A percentile compares a stretch with the other conserved stretches of the same genome.
These are phyloP conservation scores for Hippophae tibetana DNA, from an alignment of 306 rosid species.

Conservation along the genomic window DNA sequence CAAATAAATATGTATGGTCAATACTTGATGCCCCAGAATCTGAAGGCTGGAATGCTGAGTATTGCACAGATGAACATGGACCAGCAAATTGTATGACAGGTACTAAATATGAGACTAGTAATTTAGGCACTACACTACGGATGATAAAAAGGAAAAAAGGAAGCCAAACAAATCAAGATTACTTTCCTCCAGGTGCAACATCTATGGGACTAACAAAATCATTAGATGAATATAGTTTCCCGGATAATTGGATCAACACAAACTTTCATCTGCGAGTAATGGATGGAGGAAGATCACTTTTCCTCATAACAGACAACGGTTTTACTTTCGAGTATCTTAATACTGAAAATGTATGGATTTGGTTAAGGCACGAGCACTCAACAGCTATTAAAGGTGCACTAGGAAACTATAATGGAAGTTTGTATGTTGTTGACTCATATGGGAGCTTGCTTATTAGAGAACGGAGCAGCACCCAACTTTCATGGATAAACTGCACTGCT, in stretches of 20 bases:
- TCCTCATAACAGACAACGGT: constrained; percentile 60
- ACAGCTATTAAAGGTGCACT: constrained; percentile 58
- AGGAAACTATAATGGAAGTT: constrained; percentile 81
- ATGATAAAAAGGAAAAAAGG: constrained; percentile 52
- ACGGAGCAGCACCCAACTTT: constrained; percentile 47
- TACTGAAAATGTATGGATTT: constrained; percentile 66
- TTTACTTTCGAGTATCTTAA: constrained; percentile 63
- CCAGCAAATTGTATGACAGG: constrained; percentile 69
- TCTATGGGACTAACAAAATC: constrained; percentile 20
- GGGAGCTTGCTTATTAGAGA: constrained; percentile 81
- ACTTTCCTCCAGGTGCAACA: constrained; percentile 33
- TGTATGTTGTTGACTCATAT: constrained; percentile 53
- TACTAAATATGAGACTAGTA: constrained; percentile 53
- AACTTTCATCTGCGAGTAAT: constrained; percentile 64
- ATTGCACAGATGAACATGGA: constrained; percentile 75
- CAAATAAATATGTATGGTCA: constrained; percentile 62
- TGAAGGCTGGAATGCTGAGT: constrained; percentile 98
- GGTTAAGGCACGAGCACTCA: constrained; percentile 80
- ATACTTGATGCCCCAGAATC: constrained; percentile 70
- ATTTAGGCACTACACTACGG: constrained; percentile 37
- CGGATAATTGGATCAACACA: constrained; percentile 46
- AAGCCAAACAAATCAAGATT: constrained; percentile 46
- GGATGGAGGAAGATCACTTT: constrained; percentile 72
- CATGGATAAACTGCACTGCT: constrained; percentile 74
- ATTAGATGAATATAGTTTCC: constrained; percentile 31